These are phyloP conservation scores for Sherardia arvensis DNA, from an alignment of 257 asterid species.

Conservation along the genomic window DNA sequence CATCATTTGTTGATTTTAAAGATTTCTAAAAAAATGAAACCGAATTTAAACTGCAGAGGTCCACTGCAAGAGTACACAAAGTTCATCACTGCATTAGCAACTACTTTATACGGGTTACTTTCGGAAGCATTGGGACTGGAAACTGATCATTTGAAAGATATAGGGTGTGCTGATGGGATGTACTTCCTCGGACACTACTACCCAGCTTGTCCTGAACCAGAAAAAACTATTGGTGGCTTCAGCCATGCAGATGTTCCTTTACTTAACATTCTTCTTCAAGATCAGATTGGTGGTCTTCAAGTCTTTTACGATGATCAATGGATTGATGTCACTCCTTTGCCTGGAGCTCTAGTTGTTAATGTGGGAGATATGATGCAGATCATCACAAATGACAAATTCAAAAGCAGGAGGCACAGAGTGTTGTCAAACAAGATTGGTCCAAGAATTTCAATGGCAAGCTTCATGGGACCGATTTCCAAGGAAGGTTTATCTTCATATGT, in stretches of 20 bases:
- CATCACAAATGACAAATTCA: too few species aligned
- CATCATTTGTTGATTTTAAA: too few species aligned
- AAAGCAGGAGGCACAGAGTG: conserved; percentile 22
- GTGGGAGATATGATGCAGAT: conserved; percentile 37
- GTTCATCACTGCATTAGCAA: conserved; percentile 23
- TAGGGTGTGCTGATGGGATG: conserved; percentile 33
- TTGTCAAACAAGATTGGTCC: conserved; percentile 25
- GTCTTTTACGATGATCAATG: conserved; percentile 28
- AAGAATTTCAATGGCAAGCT: conserved; percentile 31
- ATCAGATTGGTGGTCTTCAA: conserved; percentile 44
- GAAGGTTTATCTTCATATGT: conserved; percentile 6
- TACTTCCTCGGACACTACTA: conserved; percentile 28
- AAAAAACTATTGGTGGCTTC: conserved; percentile 22
- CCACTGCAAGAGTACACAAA: conserved; percentile 25
- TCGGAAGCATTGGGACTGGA: conserved; percentile 36
- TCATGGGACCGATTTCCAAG: conserved; percentile 11
- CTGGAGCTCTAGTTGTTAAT: conserved; percentile 35
- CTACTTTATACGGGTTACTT: conserved; percentile 22
- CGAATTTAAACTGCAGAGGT: conserved; percentile 6
- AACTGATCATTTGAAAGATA: conserved; percentile 19
- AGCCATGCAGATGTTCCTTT: conserved; percentile 34
- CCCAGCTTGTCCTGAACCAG: conserved; percentile 48
- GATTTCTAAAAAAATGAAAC: not conserved
- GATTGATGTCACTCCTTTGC: conserved; percentile 39
- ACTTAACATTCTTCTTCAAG: conserved; percentile 34